Conservation (phyloP, 139 green algal species). For the Diplosphaera chodatii region DNA sequence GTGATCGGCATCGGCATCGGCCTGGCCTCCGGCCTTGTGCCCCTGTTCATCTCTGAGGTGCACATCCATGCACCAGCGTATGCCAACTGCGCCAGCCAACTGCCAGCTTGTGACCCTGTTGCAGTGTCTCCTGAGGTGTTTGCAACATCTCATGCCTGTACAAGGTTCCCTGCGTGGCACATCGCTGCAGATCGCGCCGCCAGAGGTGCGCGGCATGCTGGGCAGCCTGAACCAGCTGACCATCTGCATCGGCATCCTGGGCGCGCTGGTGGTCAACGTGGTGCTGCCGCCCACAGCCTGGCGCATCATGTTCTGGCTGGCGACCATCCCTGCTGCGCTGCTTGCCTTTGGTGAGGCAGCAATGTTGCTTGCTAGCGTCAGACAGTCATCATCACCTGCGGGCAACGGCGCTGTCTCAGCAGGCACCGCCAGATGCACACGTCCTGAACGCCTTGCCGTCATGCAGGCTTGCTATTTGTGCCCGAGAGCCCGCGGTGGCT, state of each 20-base stretch:
- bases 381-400: too few relatives aligned
- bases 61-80: too few relatives aligned
- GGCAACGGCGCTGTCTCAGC: too few relatives aligned
- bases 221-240: conserved; percentile 92
- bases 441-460: background rate
- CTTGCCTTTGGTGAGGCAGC: conserved; percentile 58
- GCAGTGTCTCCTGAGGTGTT: too few relatives aligned
- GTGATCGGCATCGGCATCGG: conserved; percentile 87
- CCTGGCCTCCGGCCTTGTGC: conserved; percentile 82
- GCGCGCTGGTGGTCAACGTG: conserved; percentile 81
- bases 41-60: conserved; percentile 90
- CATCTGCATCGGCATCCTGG: conserved; percentile 95
- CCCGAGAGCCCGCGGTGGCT: conserved; percentile 86
- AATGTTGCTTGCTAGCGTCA: too few relatives aligned
- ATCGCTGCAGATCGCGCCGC: conserved; percentile 56
- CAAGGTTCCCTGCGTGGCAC: too few relatives aligned
- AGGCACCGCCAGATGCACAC: too few relatives aligned
- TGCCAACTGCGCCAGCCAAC: too few relatives aligned
- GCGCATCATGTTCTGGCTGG: conserved; percentile 82
- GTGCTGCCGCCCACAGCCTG: conserved; percentile 61
- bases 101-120: too few relatives aligned
- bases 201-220: conserved; percentile 70
- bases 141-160: too few relatives aligned
- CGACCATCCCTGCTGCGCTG: conserved; percentile 55
- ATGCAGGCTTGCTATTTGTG: conserved; percentile 64